phyloP scores from a whole-genome alignment of 2,329 filamentous ascomycete genomes.

The Dactylellina haptotyla region DNA sequence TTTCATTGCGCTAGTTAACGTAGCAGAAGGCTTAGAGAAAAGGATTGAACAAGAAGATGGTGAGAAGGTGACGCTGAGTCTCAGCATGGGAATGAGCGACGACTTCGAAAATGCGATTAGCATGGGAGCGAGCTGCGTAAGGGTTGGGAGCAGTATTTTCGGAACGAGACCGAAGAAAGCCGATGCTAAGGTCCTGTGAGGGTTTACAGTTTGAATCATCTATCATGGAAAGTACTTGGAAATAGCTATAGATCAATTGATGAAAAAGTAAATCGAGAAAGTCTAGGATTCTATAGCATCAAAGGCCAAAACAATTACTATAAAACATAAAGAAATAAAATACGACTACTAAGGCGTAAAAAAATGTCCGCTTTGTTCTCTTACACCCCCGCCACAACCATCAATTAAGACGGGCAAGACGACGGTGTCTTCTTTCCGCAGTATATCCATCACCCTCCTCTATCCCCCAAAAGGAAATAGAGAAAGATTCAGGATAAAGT shows the following conservation, averaged over 20 bases:
- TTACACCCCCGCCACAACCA: constrained; percentile 56
- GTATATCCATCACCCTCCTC: constrained; percentile 21
- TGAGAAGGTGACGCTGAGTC: constrained; percentile 27
- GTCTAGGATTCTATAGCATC: not conserved
- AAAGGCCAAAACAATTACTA: not conserved
- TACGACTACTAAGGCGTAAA: no score
- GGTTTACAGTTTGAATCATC: not conserved
- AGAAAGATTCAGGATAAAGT: constrained; percentile 57
- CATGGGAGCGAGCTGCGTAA: constrained; percentile 86
- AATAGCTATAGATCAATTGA: no score
- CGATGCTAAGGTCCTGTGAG: constrained; percentile 67
- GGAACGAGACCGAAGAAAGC: constrained; percentile 81
- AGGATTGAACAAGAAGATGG: constrained; percentile 51
- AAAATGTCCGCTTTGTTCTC: constrained; percentile 59
- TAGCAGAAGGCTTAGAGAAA: constrained; percentile 35
- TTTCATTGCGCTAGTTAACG: constrained; percentile 44
- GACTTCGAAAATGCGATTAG: constrained; percentile 90
- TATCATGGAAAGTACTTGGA: not conserved
- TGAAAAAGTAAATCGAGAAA: not conserved
- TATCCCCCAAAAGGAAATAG: constrained; percentile 9
- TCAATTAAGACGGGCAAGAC: constrained; percentile 52
- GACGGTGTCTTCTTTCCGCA: constrained; percentile 51
- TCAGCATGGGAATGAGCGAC: constrained; percentile 72
- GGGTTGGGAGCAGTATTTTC: constrained; percentile 94
- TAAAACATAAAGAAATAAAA: no score